These are phyloP conservation scores for Monilinia polystroma DNA, from an alignment of 2,329 filamentous ascomycete species.

Conservation along the genomic window DNA sequence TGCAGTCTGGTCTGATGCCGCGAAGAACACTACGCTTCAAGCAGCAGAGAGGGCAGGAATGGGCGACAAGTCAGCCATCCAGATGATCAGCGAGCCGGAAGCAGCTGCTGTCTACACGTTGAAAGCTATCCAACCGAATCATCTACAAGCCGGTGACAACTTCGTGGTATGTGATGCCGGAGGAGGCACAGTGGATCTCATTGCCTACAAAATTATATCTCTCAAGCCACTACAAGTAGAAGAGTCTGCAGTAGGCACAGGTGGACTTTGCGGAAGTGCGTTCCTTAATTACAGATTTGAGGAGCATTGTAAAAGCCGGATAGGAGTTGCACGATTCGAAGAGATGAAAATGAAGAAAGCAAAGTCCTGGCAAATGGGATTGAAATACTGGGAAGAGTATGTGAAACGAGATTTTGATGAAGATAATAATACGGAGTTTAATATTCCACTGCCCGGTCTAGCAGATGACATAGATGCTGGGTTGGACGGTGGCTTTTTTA, in stretches of 20 bases:
- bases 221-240: conserved; percentile 70
- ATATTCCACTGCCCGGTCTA: conserved; percentile 75
- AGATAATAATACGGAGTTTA: conserved; percentile 73
- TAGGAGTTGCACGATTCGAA: conserved; percentile 66
- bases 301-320: conserved; percentile 67
- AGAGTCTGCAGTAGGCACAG: conserved; percentile 76
- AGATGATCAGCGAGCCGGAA: conserved; percentile 79
- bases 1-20: conserved; percentile 80
- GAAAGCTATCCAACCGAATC: conserved; percentile 75
- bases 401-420: conserved; percentile 83
- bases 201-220: conserved; percentile 78
- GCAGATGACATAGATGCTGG: conserved; percentile 74
- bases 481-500: conserved; percentile 72
- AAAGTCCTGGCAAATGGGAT: conserved; percentile 77
- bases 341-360: conserved; percentile 76
- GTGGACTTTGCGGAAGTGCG: conserved; percentile 73
- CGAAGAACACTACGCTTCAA: conserved; percentile 78
- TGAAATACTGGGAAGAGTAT: conserved; percentile 80
- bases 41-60: conserved; percentile 78
- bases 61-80: conserved; percentile 67
- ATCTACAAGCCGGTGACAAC: conserved; percentile 64
- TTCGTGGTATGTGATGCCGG: conserved; percentile 58
- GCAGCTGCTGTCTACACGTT: conserved; percentile 78
- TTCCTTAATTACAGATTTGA: conserved; percentile 81
- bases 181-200: conserved; percentile 67